Base-by-base conservation (phyloP, 2,329 filamentous ascomycete species). In the Capronia americana region DNA sequence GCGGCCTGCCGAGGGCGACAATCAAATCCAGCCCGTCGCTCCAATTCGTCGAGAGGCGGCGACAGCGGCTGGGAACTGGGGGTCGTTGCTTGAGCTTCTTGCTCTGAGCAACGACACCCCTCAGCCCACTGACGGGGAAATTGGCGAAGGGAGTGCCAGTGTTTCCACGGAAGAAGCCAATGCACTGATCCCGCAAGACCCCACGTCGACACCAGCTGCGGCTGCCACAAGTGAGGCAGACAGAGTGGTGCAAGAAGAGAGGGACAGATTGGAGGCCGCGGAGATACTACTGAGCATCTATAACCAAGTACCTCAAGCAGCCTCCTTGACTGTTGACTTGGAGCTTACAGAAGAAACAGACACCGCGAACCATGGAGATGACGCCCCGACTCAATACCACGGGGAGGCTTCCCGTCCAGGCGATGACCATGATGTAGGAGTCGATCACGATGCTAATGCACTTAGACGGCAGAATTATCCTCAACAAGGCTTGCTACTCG, bases 271-370 rank as follows among this genome's bases (percentile, higher is more conserved):
- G 11, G 41, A 50, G 41, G 41, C 41, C 4, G 24, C 57, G 4
- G 23, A 59, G 2, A 59, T 17, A 7, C 38, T 50, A 17, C 7
- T 59, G 12, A 59, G 11, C 24, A 23, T 59, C 30, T 3, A 10
- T 50, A 0, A 20, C 4, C 24, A 50, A 50, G 41, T 34, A 32
- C 26, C 7, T 32, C 6, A 17, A 50, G 14, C 24, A 26, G 24
- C 34, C 11, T 12, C 23, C 11, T 20, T 28, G 44, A 4, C 38
- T 46, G 4, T 38, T 17, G 11, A 46, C 12, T 38, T 57, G 14
- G 55, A 41, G 34, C 10, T 26, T n/a, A 44, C 20, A n/a, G 23
- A 24, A 46, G 20, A 46, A 57, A 46, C 56, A 57, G 56, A 26
- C 4, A 10, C 12, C 8, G 7, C 23, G 20, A 26, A 57, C 30